Percentiles rank a stretch among this genome's conserved stretches.
Conservation (phyloP, 306 rosid genomes). For the Pueraria montana region DNA sequence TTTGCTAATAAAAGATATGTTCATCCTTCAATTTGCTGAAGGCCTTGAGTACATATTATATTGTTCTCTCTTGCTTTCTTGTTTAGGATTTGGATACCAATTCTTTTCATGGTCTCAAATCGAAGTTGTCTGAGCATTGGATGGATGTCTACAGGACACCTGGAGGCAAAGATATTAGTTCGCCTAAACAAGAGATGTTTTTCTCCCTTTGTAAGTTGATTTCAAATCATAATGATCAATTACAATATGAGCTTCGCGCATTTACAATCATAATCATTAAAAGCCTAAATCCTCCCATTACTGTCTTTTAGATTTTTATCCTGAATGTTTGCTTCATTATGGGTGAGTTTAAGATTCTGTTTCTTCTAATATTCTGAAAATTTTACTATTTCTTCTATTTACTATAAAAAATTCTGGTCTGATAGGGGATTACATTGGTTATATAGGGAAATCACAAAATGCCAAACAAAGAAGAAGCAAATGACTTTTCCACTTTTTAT, state of each 20-base stretch:
- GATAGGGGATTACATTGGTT: not conserved
- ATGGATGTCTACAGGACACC: slow-evolving; percentile 75
- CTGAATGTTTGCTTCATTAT: slow-evolving; percentile 22
- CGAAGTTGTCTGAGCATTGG: slow-evolving; percentile 80
- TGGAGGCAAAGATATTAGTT: slow-evolving; percentile 71
- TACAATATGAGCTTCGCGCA: slow-evolving; percentile 14
- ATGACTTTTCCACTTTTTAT: slow-evolving; percentile 21
- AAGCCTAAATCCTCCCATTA: slow-evolving; percentile 1
- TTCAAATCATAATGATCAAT: slow-evolving; percentile 26
- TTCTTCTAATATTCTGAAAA: slow-evolving; percentile 27
- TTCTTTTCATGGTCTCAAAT: slow-evolving; percentile 61
- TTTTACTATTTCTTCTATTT: slow-evolving; percentile 14
- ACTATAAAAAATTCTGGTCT: not conserved
- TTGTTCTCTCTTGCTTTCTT: slow-evolving; percentile 36
- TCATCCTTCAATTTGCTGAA: slow-evolving; percentile 10
- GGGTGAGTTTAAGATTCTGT: slow-evolving; percentile 15
- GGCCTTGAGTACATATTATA: slow-evolving; percentile 24
- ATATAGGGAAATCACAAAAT: not conserved
- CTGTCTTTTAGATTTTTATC: slow-evolving; percentile 11
- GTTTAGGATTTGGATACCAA: slow-evolving; percentile 63
- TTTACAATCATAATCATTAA: slow-evolving; percentile 20
- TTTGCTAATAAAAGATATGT: slow-evolving; percentile 1
- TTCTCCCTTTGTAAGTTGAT: slow-evolving; percentile 81
- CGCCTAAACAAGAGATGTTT: slow-evolving; percentile 70
- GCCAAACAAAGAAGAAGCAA: not conserved